Evolutionary conservation across 129 eudicot genomes (phyloP), one percentile per base, ranked within the genome.

Genomic region (Escallonia herrerae): DNA sequence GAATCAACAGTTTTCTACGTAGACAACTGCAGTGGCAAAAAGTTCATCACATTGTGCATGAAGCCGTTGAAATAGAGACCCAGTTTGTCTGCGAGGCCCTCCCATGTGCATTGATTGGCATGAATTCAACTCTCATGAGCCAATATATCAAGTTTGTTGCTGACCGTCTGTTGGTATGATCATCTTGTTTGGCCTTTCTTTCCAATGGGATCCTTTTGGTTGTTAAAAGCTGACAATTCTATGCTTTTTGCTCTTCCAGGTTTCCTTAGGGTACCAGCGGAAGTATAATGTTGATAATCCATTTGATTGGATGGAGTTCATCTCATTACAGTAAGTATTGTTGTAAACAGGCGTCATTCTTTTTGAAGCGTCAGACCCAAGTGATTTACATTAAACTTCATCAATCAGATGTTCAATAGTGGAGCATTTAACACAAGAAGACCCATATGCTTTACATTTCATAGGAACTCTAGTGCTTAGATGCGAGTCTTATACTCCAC

Each of bases 261-360:
- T 82, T 77, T 77, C 96, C 14, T 79, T 90, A 65, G 95, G 95
- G 14, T 79, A 49, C 67, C 60, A 79, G 66, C 81, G 72, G 86
- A 69, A 56, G 58, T 86, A 90, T 68, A 83, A 83, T 15, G 90
- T 77, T 1, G 88, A 83, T 45, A 90, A 90, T 64, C 97, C 97
- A 9, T 90, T 90, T 14, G 95, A 89, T 59, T 89, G 97, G 97
- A 90, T 90, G 97, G 97, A 90, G 72, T 81, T 86, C 68, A 90
- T 90, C 56, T 81, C 91, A 40, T 76, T 90, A 37, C 90, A 84
- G 97, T 85, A 81, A 84, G 93, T 82, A 69, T 60, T 42, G 4
- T 22, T 14, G 54, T 13, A 52, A 41, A 62, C 68, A 15, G n/a
- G 49, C 49, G 2, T 45, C 9, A 5, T 0, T 5, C 9, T 45